These are phyloP conservation scores for Kwoniella dendrophila DNA, from an alignment of 768 basidiomycete genomes.

Conservation along the genomic window DNA sequence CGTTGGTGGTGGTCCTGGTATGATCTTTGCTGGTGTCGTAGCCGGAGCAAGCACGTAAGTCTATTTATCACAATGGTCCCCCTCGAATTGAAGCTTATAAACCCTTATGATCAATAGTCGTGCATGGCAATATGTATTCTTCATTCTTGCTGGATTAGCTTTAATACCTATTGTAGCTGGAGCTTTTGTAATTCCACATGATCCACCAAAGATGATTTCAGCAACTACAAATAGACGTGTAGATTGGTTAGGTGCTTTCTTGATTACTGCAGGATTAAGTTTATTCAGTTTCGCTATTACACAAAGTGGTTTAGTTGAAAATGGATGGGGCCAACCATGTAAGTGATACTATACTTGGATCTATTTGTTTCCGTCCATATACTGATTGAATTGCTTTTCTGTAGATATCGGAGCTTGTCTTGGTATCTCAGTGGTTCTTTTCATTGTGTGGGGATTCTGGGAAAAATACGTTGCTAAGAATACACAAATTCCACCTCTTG, in stretches of 20 bases:
- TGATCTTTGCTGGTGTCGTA: constrained; percentile 68
- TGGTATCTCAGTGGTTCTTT: constrained; percentile 65
- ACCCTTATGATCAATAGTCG: neutral
- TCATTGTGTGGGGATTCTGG: constrained; percentile 66
- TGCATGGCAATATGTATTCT: constrained; percentile 63
- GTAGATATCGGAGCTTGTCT: constrained; percentile 71
- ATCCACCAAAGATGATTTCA: constrained; percentile 61
- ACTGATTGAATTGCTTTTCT: neutral
- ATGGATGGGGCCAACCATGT: constrained; percentile 66
- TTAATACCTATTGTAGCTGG: constrained; percentile 63
- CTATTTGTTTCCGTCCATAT: neutral
- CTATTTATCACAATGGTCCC: neutral
- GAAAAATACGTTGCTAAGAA: constrained; percentile 63
- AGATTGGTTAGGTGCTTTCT: constrained; percentile 73
- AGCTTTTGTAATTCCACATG: constrained; percentile 65
- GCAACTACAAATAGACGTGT: constrained; percentile 67
- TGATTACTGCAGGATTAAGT: constrained; percentile 67
- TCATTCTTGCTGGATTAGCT: constrained; percentile 64
- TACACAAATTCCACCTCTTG: constrained; percentile 32
- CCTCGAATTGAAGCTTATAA: constrained; percentile 1
- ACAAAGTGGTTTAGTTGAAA: constrained; percentile 63
- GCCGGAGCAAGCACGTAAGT: constrained; percentile 19
- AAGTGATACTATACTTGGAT: constrained; percentile 28
- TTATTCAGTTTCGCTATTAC: constrained; percentile 72
- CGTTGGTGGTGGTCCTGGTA: constrained; percentile 71